These are phyloP conservation scores for Narthecium ossifragum DNA, from an alignment of 106 monocot genomes.

Conservation along the genomic window DNA sequence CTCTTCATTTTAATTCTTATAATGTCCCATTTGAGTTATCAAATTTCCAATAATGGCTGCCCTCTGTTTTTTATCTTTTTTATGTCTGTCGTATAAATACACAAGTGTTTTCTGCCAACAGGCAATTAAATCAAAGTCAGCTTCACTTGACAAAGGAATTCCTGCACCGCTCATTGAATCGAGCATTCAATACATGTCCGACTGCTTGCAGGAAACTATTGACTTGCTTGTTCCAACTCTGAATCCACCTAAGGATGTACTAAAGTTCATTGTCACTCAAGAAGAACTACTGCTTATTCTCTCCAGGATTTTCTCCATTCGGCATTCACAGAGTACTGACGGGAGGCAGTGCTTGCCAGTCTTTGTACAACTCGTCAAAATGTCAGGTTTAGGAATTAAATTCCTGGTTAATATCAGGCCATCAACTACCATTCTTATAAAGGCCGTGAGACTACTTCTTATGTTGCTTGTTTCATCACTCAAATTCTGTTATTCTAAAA, in stretches of 20 bases:
- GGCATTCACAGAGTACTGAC: conserved; percentile 9
- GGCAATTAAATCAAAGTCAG: conserved; percentile 14
- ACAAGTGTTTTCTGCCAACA: conserved; percentile 14
- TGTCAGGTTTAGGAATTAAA: conserved; percentile 30
- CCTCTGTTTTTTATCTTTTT: neutral
- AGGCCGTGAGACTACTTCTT: conserved; percentile 41
- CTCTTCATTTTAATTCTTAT: neutral
- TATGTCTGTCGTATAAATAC: conserved; percentile 1
- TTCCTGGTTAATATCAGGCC: conserved; percentile 30
- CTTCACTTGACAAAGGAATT: conserved; percentile 11
- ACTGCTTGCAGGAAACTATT: conserved; percentile 31
- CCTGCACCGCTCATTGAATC: conserved; percentile 23
- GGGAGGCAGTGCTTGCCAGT: conserved; percentile 20
- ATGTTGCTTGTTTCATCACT: conserved; percentile 43
- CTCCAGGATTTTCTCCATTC: conserved; percentile 28
- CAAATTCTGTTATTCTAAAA: conserved; percentile 24
- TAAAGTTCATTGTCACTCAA: conserved; percentile 36
- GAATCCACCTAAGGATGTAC: conserved; percentile 17
- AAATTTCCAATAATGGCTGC: too few relatives aligned
- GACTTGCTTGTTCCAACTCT: conserved; percentile 18
- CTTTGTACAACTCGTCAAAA: conserved; percentile 42
- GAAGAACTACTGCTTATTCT: conserved; percentile 56
- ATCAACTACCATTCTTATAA: conserved; percentile 19
- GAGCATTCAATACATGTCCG: conserved; percentile 38
- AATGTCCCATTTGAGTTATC: neutral